Conservation (phyloP, 306 rosid genomes). For the Abrus precatorius region DNA sequence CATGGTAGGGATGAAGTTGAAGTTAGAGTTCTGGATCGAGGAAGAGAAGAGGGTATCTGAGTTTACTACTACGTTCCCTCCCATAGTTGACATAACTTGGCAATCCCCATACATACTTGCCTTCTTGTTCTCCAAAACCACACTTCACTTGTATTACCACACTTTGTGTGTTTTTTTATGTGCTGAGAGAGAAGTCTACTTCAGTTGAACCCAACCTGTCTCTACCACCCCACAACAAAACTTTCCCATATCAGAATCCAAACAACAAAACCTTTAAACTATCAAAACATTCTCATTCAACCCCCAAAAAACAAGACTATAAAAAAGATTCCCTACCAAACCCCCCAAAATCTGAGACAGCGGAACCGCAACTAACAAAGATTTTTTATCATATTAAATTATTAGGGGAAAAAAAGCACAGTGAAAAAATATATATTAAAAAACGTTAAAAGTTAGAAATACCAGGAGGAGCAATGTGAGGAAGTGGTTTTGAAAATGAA, state of each 20-base stretch:
- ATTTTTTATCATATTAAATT: constrained; percentile 9
- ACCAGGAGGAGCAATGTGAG: constrained; percentile 28
- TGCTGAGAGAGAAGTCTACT: constrained; percentile 11
- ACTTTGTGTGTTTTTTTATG: neutral
- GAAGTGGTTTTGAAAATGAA: constrained; percentile 42
- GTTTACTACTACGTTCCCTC: constrained; percentile 79
- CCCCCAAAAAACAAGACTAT: neutral
- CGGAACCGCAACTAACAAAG: neutral
- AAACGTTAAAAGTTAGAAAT: neutral
- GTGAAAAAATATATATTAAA: neutral
- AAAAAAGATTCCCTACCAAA: constrained; percentile 8
- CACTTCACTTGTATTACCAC: neutral
- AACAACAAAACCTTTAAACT: constrained; percentile 24
- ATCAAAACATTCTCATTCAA: constrained; percentile 42
- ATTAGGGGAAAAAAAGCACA: neutral
- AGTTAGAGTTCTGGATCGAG: constrained; percentile 85
- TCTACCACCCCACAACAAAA: constrained; percentile 17
- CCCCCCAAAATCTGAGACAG: constrained; percentile 12
- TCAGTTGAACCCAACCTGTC: constrained; percentile 50
- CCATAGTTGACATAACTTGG: constrained; percentile 90
- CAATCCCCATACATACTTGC: constrained; percentile 89
- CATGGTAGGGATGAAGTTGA: constrained; percentile 80
- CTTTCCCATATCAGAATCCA: constrained; percentile 45
- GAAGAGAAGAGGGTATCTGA: constrained; percentile 79
- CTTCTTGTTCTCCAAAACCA: constrained; percentile 40